phyloP scores from a whole-genome alignment of 2,329 filamentous ascomycete species.

The Phoma herbarum region DNA sequence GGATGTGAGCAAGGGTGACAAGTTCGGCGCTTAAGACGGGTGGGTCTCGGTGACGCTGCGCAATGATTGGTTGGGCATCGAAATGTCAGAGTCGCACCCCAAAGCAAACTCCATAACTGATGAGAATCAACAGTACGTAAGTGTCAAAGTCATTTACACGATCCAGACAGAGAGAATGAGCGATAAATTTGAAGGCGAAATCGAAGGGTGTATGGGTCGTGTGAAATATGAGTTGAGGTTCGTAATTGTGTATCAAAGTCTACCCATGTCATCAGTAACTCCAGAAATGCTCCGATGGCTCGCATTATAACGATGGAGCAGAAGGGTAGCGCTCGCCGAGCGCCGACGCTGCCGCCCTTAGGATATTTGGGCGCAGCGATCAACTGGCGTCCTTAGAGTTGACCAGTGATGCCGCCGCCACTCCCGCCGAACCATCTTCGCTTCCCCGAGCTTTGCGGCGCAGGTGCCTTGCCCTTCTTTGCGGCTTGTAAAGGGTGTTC shows the following conservation, averaged over 20 bases:
- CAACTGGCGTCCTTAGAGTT: conserved; percentile 37
- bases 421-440: conserved; percentile 49
- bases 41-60: conserved; percentile 3
- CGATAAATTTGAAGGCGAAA: background rate
- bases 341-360: conserved; percentile 8
- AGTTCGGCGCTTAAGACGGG: conserved; percentile 17
- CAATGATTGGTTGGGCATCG: conserved; percentile 7
- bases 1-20: conserved; percentile 6
- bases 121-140: background rate
- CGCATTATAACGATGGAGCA: background rate
- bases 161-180: background rate
- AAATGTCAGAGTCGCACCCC: background rate
- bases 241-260: background rate
- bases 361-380: background rate
- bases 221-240: background rate
- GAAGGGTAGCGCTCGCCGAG: background rate
- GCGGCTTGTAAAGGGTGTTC: conserved; percentile 67
- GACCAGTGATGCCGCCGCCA: conserved; percentile 49
- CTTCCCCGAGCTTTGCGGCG: conserved; percentile 33
- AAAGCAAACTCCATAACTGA: background rate
- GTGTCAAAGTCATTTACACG: background rate
- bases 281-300: conserved; percentile 2
- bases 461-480: conserved; percentile 55
- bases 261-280: conserved; percentile 8
- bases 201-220: too few relatives aligned